Percentiles rank a stretch among this genome's conserved stretches.
Conservation (phyloP, 352 stramenopile species). For the Phytophthora pistaciae region DNA sequence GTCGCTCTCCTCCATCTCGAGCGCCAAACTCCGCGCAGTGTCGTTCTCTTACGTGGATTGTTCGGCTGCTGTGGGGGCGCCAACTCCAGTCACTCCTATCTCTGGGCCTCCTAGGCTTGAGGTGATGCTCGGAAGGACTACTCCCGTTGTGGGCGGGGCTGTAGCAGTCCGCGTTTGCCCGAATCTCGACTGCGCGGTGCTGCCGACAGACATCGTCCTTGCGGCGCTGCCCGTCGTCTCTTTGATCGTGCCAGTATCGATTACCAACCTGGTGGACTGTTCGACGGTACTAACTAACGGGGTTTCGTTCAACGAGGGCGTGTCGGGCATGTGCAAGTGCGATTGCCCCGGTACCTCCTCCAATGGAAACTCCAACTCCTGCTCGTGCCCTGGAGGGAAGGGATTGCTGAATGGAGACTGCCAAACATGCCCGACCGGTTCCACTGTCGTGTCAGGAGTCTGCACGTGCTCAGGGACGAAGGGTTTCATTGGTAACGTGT, state of each 20-base stretch:
- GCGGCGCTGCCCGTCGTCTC: not conserved
- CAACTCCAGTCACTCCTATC: not conserved
- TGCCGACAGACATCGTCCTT: constrained; percentile 3
- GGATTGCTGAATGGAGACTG: not conserved
- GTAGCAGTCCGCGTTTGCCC: constrained; percentile 7
- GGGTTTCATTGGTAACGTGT: not conserved
- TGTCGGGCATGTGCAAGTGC: constrained; percentile 3
- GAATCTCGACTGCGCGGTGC: not conserved
- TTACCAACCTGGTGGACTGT: not conserved
- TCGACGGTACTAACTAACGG: not conserved
- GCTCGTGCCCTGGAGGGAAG: not conserved
- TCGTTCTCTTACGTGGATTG: constrained; percentile 5
- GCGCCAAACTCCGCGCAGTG: not conserved
- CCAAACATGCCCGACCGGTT: not conserved
- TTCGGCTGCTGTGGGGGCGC: not conserved
- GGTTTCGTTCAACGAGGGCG: not conserved
- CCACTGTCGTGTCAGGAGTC: not conserved
- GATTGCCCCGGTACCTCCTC: not conserved
- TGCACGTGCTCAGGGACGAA: not conserved
- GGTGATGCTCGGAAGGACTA: constrained; percentile 3
- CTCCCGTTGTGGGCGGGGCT: not conserved
- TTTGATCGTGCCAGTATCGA: not conserved
- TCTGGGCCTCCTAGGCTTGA: constrained; percentile 6
- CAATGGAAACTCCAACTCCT: not conserved
- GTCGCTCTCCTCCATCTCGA: not conserved